Evolutionary conservation across 2,329 filamentous ascomycete genomes (phyloP), one percentile per base, ranked within the genome.

Genomic region (Ophiostoma tasmaniense): DNA sequence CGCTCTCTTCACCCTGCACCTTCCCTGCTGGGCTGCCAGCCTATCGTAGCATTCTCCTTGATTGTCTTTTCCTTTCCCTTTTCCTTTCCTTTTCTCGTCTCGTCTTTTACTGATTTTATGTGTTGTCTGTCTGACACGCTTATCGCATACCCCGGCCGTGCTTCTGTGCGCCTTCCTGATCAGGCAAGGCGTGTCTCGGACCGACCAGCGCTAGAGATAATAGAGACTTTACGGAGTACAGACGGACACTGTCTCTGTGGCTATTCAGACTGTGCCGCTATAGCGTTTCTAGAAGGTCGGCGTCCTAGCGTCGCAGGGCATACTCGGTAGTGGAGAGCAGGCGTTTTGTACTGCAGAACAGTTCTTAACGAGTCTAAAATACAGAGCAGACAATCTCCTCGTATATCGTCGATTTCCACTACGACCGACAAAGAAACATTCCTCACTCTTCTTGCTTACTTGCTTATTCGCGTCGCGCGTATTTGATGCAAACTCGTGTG

Each of bases 281-380:
- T 35, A 10, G 33, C 64, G 25, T 62, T 66, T 69, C 37, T 39
- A 64, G 68, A 69, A 69, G 68, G 68, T 69, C 33, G 30, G 39
- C 59, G 55, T 50, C 30, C 20, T 68, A 68, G 42, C 37, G 67
- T 22, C 17, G 28, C 25, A 61, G 20, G 55, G 28, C 10, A 28
- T 10, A n/a, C n/a, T n/a, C n/a, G n/a, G n/a, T 8, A 33, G 33
- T 33, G 33, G 33, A 33, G 33, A 33, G 33, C n/a, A n/a, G n/a
- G n/a, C 33, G 33, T 33, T 33, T 8, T 33, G 33, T 33, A n/a
- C n/a, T n/a, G n/a, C n/a, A n/a, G n/a, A n/a, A n/a, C n/a, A n/a
- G n/a, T n/a, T n/a, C n/a, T n/a, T n/a, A n/a, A n/a, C n/a, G n/a
- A n/a, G n/a, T n/a, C n/a, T n/a, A n/a, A n/a, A n/a, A 10, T 37